Evolutionary conservation across 2,329 filamentous ascomycete species (phyloP), one percentile per base, ranked within the genome.

Genomic region (Cryphonectria carpinicola): DNA sequence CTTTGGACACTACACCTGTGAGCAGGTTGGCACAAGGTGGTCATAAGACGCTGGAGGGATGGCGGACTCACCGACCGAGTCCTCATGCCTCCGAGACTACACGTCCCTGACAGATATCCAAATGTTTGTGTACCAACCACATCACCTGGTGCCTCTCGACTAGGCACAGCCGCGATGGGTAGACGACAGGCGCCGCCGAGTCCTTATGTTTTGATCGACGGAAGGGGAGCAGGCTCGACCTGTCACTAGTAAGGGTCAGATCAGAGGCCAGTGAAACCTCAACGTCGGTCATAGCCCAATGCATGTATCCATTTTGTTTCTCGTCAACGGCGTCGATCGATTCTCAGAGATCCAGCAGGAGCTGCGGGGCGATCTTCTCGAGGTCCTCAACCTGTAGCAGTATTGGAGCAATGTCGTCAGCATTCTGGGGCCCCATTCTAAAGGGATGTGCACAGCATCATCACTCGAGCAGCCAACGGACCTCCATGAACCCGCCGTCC

Each of bases 291-390:
- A 25, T n/a, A 11, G 14, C 17, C 11, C 14, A 32, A 6, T 35
- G 63, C 37, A 46, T 65, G 63, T 52, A 46, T 65, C 43, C 25
- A 22, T 22, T 17, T 49, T 5, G 19, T 35, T 65, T 32, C n/a
- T 52, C 43, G 25, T 25, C 4, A 4, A 28, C 22, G 35, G 52
- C 43, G 43, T 22, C 35, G 35, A 25, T 67, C 65, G 65, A 8
- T 8, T 17, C 37, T 86, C 82, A 97, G 73, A 98, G 92, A 80
- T 98, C 95, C 79, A 98, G 85, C 76, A 97, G 81, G 77, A 98
- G 82, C 81, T 97, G 93, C 69, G 93, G 93, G 19, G 93, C 92
- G 76, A 97, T 85, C 81, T 93, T 96, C 82, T 98, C 95, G 72
- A 98, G 79, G 83, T 98, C 95, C 78, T 97, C 94, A 62, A 97